Evolutionary conservation across 2,329 filamentous ascomycete species (phyloP).

Genomic region (Stagonosporopsis cucurbitacearum): DNA sequence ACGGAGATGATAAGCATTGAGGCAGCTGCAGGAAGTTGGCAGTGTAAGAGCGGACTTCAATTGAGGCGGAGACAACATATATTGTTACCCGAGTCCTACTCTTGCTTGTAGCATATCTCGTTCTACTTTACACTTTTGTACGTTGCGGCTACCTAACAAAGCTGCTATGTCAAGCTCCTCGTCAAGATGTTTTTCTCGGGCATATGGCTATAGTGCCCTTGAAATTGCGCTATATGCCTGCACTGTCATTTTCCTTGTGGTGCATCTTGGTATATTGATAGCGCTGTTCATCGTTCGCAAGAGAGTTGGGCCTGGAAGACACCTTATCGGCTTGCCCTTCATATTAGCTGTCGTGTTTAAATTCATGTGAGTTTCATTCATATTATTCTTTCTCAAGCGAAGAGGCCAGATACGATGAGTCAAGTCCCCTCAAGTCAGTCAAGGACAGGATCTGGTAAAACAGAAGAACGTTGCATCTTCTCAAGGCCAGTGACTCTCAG

Average conservation of each 20-base stretch:
- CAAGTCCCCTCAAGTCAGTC: background rate
- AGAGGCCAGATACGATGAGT: background rate
- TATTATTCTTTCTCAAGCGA: background rate
- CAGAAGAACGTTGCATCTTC: background rate
- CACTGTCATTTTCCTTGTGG: constrained; percentile 8
- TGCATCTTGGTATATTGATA: constrained; percentile 28
- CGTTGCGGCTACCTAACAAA: background rate
- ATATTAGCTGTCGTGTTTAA: constrained; percentile 18
- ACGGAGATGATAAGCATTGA: constrained; percentile 4
- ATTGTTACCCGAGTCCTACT: background rate
- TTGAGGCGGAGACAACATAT: background rate
- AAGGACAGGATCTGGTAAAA: background rate
- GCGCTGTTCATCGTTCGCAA: constrained; percentile 26
- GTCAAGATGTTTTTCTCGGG: constrained; percentile 5
- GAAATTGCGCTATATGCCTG: background rate
- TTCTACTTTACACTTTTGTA: background rate
- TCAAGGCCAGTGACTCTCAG: background rate
- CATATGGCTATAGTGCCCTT: background rate
- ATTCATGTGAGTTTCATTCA: constrained; percentile 28
- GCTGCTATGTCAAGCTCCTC: constrained; percentile 1
- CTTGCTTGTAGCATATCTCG: background rate
- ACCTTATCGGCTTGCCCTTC: constrained; percentile 29
- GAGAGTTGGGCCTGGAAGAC: constrained; percentile 27
- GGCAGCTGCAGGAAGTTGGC: constrained; percentile 6
- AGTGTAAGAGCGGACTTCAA: background rate